Base-by-base conservation (phyloP, 2,329 filamentous ascomycete genomes). In the Sordariomycetes sp. region DNA sequence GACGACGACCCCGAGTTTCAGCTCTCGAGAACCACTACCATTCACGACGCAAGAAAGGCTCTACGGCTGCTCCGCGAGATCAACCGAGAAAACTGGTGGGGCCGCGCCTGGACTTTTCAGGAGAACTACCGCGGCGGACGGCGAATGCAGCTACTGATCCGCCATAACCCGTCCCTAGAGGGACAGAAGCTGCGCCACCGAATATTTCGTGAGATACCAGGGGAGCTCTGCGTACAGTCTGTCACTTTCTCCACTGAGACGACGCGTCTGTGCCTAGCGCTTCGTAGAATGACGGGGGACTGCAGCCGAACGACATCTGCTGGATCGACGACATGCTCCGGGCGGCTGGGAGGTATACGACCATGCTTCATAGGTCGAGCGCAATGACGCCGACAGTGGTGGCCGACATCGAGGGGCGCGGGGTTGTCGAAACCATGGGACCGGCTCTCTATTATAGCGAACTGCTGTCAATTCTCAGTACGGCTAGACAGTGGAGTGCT, bases 71-170 rank as follows among this genome's bases (percentile, higher is more conserved):
- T 70, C 1, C 35, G 58, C 10, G 58, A 62, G 12, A 67, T 70
- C 40, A 70, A 65, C 0, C 43, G 34, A 0, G 67, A 69, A 10
- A 48, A 54, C 3, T 70, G 67, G 69, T 71, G 67, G 68, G 59
- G 55, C 0, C 62, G 67, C 16, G 68, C 67, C 2, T 71, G 69
- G 67, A 70, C 66, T 0, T 71, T 69, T 32, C 68, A 71, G 20
- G 68, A 71, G 57, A 71, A 68, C 51, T 71, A 71, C 43, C 62
- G 65, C 32, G 68, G 61, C 4, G 65, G 65, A 1, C 37, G 46
- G 16, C 37, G 61, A 0, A 71, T 71, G 69, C 60, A 43, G 0
- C 63, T 71, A 8, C 59, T 70, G 0, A 66, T 70, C 7, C 62
- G 61, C 3, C 67, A 70, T 50, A 18, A 8, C n/a, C 28, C 40